Evolutionary conservation across 2,329 filamentous ascomycete species (phyloP).

Genomic region (Penicillium sp.): DNA sequence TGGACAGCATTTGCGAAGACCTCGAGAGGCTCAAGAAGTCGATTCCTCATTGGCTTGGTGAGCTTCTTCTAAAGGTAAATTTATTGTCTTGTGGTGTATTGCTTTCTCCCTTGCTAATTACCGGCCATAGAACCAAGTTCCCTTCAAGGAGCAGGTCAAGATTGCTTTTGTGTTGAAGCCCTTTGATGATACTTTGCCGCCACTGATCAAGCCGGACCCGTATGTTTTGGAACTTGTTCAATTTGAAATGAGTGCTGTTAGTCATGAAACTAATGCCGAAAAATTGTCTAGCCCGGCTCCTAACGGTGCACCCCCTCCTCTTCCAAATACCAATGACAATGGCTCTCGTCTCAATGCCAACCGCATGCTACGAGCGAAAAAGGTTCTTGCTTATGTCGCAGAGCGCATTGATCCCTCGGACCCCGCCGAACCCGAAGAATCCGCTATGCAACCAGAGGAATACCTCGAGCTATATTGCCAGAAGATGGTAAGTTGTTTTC

Average conservation of each 20-base stretch:
- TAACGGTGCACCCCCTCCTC: slow-evolving; percentile 20
- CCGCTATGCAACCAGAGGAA: slow-evolving; percentile 75
- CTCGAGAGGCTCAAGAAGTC: slow-evolving; percentile 80
- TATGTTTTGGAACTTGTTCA: slow-evolving; percentile 34
- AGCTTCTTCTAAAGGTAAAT: slow-evolving; percentile 70
- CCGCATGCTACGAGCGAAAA: slow-evolving; percentile 91
- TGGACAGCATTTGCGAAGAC: slow-evolving; percentile 72
- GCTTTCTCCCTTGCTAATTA: background rate
- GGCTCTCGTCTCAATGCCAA: slow-evolving; percentile 95
- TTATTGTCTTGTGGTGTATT: background rate
- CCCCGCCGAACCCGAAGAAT: slow-evolving; percentile 58
- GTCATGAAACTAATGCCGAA: background rate
- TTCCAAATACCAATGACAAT: slow-evolving; percentile 41
- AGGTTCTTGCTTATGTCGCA: slow-evolving; percentile 87
- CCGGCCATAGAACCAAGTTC: slow-evolving; percentile 65
- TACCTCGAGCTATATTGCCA: slow-evolving; percentile 96
- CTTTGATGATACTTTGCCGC: slow-evolving; percentile 70
- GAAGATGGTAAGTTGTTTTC: slow-evolving; percentile 65
- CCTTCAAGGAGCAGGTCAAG: slow-evolving; percentile 88
- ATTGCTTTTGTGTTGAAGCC: slow-evolving; percentile 91
- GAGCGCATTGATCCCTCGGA: slow-evolving; percentile 77
- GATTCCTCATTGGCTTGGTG: slow-evolving; percentile 88
- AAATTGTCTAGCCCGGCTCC: slow-evolving; percentile 19
- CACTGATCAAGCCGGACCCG: slow-evolving; percentile 70
- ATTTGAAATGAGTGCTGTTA: background rate